Base-by-base conservation (phyloP, 495 filamentous ascomycete species). In the Lophiotrema nucula region DNA sequence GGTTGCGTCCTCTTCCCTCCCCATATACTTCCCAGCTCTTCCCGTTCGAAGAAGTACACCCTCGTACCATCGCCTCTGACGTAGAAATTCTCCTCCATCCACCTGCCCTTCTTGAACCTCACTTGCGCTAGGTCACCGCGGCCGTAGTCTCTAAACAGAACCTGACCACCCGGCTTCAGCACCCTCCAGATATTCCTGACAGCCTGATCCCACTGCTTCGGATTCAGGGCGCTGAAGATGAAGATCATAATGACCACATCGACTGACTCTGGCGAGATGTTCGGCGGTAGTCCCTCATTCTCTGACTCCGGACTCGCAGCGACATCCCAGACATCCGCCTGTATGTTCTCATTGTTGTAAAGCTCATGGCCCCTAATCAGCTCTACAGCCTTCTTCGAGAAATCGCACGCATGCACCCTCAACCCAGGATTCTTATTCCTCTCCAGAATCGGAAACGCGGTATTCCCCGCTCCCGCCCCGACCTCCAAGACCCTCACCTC, bases 81-180 rank as follows among this genome's bases (percentile, higher is more conserved):
- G 72, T 98, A 98, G 62, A 97, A 98, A 68, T 96, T 97, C 76
- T 97, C 93, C 47, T 87, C 87, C 69, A 98, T 76, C 66, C 89
- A 97, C 46, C 93, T 80, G 13, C 88, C 88, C 72, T 93, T 95
- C 78, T 89, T 95, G 76, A 98, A 96, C 47, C 93, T 80, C 45
- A 98, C 95, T 78, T 98, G 93, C 13, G 93, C 91, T 52, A 98
- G 77, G 74, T 98, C 93, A 25, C 92, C 92, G 62, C 90, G 80
- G 47, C 93, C 93, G 74, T 98, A 98, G 71, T 98, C 93, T 49
- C 93, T 83, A 74, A 98, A 96, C 65, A 95, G 80, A 8, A 97
- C 85, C 65, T 88, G 80, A 6, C 93, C 93, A 48, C 93, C 93
- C 8, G 86, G 88, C 76, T 91, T 97, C 64, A 98, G 74, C 28